Conservation (phyloP, 2,329 filamentous ascomycete species). For the Leptographium procerum region DNA sequence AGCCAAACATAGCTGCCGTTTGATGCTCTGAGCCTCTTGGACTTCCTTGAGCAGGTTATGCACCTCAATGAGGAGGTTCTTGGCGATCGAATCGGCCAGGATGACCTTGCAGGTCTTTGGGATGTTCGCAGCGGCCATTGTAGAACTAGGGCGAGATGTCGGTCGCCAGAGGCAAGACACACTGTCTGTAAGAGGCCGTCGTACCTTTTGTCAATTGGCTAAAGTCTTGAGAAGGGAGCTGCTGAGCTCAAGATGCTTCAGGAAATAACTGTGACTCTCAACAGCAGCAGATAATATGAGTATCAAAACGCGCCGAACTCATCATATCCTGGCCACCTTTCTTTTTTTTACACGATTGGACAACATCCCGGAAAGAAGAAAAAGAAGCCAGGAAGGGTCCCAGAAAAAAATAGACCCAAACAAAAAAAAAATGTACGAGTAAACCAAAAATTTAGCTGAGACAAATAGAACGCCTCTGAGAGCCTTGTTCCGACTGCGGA, state of each 20-base stretch:
- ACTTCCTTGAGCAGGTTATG: constrained; percentile 62
- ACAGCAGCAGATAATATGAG: not conserved
- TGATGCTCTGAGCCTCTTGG: constrained; percentile 35
- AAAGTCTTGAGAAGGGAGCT: not conserved
- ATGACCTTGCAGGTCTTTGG: constrained; percentile 83
- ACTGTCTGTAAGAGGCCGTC: not conserved
- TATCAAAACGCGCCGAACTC: not conserved
- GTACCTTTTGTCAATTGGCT: not conserved
- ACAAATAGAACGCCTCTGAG: not conserved
- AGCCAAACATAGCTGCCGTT: constrained; percentile 59
- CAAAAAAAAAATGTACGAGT: constrained; percentile 1
- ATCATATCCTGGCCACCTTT: not conserved
- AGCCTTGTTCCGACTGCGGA: not conserved
- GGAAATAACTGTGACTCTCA: not conserved
- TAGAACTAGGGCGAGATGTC: not conserved
- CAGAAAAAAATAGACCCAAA: not conserved
- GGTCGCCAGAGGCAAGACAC: not conserved
- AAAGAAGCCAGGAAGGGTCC: not conserved
- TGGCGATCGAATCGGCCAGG: constrained; percentile 77
- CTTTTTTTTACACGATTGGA: not conserved
- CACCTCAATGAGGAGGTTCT: constrained; percentile 68
- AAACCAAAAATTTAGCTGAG: constrained; percentile 1
- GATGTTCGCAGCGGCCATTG: constrained; percentile 30
- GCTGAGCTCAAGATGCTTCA: not conserved
- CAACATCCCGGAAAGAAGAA: not conserved